A percentile compares a stretch with the other conserved stretches of the same genome.
Evolutionary conservation across 352 stramenopile genomes (phyloP).

Genomic region (Globisporangium middletonii): DNA sequence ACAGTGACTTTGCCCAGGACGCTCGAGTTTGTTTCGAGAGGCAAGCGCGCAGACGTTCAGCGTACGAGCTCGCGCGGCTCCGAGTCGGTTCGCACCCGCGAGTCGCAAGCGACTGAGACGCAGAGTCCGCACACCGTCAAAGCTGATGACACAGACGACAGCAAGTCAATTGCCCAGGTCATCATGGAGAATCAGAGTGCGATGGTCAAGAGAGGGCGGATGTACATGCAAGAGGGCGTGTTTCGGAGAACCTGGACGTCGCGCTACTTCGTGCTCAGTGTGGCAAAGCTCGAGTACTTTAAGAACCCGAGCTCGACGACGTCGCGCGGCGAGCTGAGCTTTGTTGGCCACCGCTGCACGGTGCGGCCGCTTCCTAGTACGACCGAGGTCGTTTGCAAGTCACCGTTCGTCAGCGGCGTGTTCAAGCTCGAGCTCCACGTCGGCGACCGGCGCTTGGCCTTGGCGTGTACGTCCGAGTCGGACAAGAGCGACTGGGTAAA

Average conservation of each 20-base stretch:
- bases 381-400: slow-evolving; percentile 62
- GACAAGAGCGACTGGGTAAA: slow-evolving; percentile 86
- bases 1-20: slow-evolving; percentile 65
- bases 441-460: slow-evolving; percentile 67
- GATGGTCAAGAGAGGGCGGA: slow-evolving; percentile 83
- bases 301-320: slow-evolving; percentile 79
- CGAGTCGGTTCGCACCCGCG: slow-evolving; percentile 59
- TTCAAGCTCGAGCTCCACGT: slow-evolving; percentile 70
- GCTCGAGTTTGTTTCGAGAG: slow-evolving; percentile 80
- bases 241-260: slow-evolving; percentile 77
- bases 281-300: slow-evolving; percentile 83
- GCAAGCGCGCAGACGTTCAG: slow-evolving; percentile 79
- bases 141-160: slow-evolving; percentile 64
- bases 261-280: slow-evolving; percentile 81
- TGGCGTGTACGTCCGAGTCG: slow-evolving; percentile 78
- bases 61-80: slow-evolving; percentile 77
- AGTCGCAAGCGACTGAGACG: slow-evolving; percentile 54
- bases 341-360: slow-evolving; percentile 68
- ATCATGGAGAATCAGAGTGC: slow-evolving; percentile 81
- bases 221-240: slow-evolving; percentile 82
- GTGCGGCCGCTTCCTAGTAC: slow-evolving; percentile 62
- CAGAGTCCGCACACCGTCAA: slow-evolving; percentile 67
- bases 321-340: slow-evolving; percentile 73
- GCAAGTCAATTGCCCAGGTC: slow-evolving; percentile 73
- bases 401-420: slow-evolving; percentile 60